phyloP scores from a whole-genome alignment of 169 alveolate species.

The Eimeria maxima region DNA sequence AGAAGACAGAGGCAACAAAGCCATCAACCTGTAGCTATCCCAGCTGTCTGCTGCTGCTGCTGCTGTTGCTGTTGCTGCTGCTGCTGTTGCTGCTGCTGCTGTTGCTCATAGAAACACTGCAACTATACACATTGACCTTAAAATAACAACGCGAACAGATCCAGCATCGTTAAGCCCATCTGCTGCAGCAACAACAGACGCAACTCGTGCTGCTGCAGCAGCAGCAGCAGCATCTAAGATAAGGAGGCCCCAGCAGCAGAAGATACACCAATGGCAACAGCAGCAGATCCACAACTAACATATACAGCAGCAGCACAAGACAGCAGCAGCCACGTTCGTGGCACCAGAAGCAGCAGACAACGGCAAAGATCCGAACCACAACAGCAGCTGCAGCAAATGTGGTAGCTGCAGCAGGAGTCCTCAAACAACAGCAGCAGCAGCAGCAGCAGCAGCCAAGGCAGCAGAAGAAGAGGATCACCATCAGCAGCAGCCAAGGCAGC shows the following conservation, averaged over 20 bases:
- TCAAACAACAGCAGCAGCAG: constrained; percentile 3
- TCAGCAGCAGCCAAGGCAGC: no score
- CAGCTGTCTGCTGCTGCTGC: background rate
- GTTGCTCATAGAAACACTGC: background rate
- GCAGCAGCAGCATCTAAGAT: background rate
- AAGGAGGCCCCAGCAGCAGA: no score
- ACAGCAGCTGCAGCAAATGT: constrained; percentile 6
- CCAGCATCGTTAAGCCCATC: background rate
- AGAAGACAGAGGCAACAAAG: background rate
- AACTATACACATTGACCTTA: background rate
- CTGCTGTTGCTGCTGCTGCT: background rate
- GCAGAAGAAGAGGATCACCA: background rate
- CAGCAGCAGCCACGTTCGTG: no score
- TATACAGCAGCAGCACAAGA: no score
- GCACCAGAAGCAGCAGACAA: no score
- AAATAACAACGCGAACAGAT: background rate
- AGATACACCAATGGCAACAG: no score
- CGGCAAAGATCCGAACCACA: no score
- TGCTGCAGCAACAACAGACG: background rate
- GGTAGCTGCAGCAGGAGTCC: background rate
- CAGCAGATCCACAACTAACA: no score
- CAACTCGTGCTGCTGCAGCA: background rate
- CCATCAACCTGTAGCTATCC: background rate
- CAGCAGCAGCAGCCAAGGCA: background rate
- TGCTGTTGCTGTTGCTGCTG: background rate